phyloP scores from a whole-genome alignment of 23 red algal genomes.

The Chondrus crispus region DNA sequence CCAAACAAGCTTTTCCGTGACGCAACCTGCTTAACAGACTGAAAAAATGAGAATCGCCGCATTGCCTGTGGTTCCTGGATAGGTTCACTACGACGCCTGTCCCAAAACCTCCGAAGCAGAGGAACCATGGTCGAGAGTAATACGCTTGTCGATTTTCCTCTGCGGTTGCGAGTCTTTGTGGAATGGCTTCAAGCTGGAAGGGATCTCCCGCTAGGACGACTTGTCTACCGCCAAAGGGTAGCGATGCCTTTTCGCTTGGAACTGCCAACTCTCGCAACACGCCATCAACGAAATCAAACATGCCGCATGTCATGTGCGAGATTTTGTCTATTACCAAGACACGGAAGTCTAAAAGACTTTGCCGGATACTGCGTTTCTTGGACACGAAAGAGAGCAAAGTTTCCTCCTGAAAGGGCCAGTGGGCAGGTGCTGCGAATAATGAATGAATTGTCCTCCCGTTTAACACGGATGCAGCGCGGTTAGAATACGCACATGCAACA shows the following conservation, averaged over 20 bases:
- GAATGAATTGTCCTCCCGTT: not conserved
- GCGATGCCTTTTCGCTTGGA: not conserved
- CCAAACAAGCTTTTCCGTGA: not conserved
- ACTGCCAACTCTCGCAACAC: not conserved
- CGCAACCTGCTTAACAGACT: not conserved
- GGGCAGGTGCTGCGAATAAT: not conserved
- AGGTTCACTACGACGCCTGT: not conserved
- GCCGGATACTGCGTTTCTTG: not conserved
- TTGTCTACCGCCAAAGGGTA: slow-evolving; percentile 18
- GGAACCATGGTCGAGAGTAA: not conserved
- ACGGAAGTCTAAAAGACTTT: not conserved
- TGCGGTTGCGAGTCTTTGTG: not conserved
- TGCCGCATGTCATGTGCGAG: not conserved
- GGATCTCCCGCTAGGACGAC: not conserved
- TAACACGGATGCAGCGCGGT: not conserved
- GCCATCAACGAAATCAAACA: not conserved
- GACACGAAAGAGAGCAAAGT: not conserved
- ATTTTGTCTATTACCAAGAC: not conserved
- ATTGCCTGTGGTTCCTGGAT: not conserved
- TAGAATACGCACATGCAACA: not conserved
- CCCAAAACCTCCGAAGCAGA: not conserved
- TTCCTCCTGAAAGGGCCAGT: not conserved
- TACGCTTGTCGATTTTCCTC: not conserved
- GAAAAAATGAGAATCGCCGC: not conserved
- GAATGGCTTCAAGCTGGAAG: not conserved